Evolutionary conservation across 352 stramenopile species (phyloP).

Genomic region (Globisporangium paroecandrum): DNA sequence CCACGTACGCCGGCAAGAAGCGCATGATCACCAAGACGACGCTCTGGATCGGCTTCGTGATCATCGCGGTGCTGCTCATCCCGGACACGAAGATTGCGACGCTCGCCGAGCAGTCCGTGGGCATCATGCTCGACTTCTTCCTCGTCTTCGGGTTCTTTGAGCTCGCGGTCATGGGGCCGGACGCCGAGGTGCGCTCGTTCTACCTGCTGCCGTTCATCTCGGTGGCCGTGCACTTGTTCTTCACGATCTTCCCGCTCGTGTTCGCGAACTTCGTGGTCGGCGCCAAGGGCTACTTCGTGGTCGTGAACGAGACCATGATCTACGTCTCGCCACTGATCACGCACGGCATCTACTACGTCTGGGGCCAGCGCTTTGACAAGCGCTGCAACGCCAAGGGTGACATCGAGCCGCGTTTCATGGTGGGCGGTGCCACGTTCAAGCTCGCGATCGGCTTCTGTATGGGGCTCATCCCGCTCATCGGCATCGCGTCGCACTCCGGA

Average conservation of each 20-base stretch:
- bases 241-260: slow-evolving; percentile 18
- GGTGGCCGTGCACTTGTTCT: slow-evolving; percentile 12
- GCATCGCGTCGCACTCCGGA: slow-evolving; percentile 9
- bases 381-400: slow-evolving; percentile 11
- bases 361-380: slow-evolving; percentile 14
- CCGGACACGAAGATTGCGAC: slow-evolving; percentile 16
- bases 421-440: neutral
- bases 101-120: slow-evolving; percentile 14
- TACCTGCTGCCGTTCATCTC: slow-evolving; percentile 15
- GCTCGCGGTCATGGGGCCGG: slow-evolving; percentile 6
- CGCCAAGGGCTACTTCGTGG: slow-evolving; percentile 11
- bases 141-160: slow-evolving; percentile 14
- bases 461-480: slow-evolving; percentile 14
- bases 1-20: slow-evolving; percentile 9
- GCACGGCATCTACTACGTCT: slow-evolving; percentile 18
- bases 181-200: slow-evolving; percentile 15
- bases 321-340: slow-evolving; percentile 17
- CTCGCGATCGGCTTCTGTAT: slow-evolving; percentile 9
- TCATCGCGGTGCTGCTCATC: slow-evolving; percentile 7
- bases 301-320: slow-evolving; percentile 18
- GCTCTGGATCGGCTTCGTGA: slow-evolving; percentile 11
- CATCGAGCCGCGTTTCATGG: slow-evolving; percentile 14
- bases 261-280: slow-evolving; percentile 19
- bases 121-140: slow-evolving; percentile 22
- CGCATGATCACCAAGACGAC: slow-evolving; percentile 10